Conservation (phyloP, 2,329 filamentous ascomycete genomes). For the Penicillium sp. region DNA sequence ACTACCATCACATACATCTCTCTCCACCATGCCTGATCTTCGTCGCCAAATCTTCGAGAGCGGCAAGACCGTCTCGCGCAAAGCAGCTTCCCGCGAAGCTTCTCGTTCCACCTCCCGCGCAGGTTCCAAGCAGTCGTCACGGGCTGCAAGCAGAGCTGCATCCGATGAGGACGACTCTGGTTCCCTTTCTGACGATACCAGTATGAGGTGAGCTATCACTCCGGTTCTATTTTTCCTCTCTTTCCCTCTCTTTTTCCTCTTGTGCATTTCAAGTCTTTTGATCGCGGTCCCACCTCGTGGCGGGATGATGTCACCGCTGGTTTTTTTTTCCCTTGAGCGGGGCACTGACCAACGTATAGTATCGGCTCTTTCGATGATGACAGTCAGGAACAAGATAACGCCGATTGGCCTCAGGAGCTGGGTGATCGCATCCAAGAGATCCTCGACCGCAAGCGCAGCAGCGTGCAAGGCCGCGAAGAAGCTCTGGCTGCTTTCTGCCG, state of each 20-base stretch:
- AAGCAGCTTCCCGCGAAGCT: slow-evolving; percentile 52
- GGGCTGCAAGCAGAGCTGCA: slow-evolving; percentile 50
- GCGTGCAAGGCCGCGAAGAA: slow-evolving; percentile 63
- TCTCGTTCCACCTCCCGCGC: slow-evolving; percentile 51
- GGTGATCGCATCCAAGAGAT: slow-evolving; percentile 65
- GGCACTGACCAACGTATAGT: slow-evolving; percentile 32
- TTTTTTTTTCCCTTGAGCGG: slow-evolving; percentile 3
- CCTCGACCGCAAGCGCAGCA: slow-evolving; percentile 72
- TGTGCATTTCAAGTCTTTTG: slow-evolving; percentile 13
- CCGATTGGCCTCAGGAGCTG: slow-evolving; percentile 59
- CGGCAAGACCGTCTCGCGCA: slow-evolving; percentile 60
- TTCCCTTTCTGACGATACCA: slow-evolving; percentile 55
- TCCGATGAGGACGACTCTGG: slow-evolving; percentile 57
- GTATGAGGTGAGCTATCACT: slow-evolving; percentile 47
- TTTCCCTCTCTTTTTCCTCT: slow-evolving; percentile 15
- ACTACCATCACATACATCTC: neutral
- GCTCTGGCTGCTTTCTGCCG: slow-evolving; percentile 58
- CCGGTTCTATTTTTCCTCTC: slow-evolving; percentile 1
- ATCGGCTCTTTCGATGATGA: slow-evolving; percentile 64
- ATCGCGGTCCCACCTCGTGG: slow-evolving; percentile 18
- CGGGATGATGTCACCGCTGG: slow-evolving; percentile 35
- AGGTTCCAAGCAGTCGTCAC: slow-evolving; percentile 51
- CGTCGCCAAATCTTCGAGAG: slow-evolving; percentile 59
- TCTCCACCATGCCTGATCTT: slow-evolving; percentile 43
- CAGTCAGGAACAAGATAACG: slow-evolving; percentile 51